Evolutionary conservation across 2,329 filamentous ascomycete genomes (phyloP), one percentile per base, ranked within the genome.

Genomic region (Fusarium xylarioides): DNA sequence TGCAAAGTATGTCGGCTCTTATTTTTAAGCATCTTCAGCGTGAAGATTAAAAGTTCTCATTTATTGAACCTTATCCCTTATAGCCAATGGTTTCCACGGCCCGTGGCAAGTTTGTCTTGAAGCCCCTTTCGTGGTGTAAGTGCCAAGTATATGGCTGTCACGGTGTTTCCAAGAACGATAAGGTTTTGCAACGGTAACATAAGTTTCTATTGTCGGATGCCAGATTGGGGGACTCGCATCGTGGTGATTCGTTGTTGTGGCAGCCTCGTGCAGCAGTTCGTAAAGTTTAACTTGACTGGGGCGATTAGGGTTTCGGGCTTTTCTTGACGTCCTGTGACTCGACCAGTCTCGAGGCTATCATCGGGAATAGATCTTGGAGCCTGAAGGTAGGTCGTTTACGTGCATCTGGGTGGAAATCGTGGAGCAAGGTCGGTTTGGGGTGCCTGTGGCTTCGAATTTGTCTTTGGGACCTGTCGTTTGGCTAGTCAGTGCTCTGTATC

Each of bases 381-480:
- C 4, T 37, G 35, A 11, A 9, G 6, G 16, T 0, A 18, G 12
- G 4, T 26, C 11, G 18, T 5, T n/a, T 7, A 28, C 21, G 18
- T 16, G 30, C 10, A 12, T 21, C 6, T 26, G 34, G 26, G 42
- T 21, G 19, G 55, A 15, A 50, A 28, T 57, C 49, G 30, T 21
- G 14, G 14, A 26, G 42, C 10, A 26, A n/a, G 14, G 18, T 57
- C 40, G 40, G 32, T 47, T 35, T 16, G 18, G 23, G n/a, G 9
- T 57, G 38, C 7, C 14, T 15, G n/a, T 26, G 11, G 18, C 14
- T 11, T 14, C 26, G 18, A 26, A 7, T 11, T 30, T 43, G 52
- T 55, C 37, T 30, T n/a, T 30, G 19, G 23, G 18, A 5, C 11
- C 40, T 35, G 16, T 26, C 8, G 26, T 12, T 35, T 32, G 23